Base-by-base conservation (phyloP, 2,329 filamentous ascomycete species). In the Fusarium brachygibbosum region DNA sequence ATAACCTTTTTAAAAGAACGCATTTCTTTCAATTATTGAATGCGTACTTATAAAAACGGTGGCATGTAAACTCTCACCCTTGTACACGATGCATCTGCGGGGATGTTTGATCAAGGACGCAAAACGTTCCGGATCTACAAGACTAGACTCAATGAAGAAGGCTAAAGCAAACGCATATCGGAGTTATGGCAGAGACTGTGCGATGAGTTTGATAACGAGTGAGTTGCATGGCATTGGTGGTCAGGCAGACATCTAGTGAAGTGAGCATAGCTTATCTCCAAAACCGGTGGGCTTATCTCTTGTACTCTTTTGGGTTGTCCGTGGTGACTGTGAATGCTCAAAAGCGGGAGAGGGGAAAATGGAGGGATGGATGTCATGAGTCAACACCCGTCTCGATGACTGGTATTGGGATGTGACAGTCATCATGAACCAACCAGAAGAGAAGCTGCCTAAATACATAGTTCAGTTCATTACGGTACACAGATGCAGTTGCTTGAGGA, bases 321-420 rank as follows among this genome's bases (percentile, higher is more conserved):
- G 23, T 13, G 16, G 41, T 48, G 16, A 54, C 48, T 57, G 49
- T 62, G 52, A 56, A 63, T 48, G 48, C 23, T 41, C 34, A 32
- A 45, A 28, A 45, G 28, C 28, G 32, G 34, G 55, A 52, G 58
- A 60, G 62, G 44, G 49, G 50, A 52, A 35, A 25, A 49, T 25
- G 28, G 66, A 49, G 40, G 31, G 25, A 44, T 55, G 31, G 25
- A 44, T 55, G 63, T 44, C 61, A 70, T 67, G 62, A 69, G 66
- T 67, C 66, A 70, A 70, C 35, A 59, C 40, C 57, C 34, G 28
- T 48, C 4, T 60, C 46, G 32, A 56, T 69, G 61, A 69, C 66
- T 67, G 46, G 51, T 53, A 23, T 44, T 46, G 53, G 34, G 35
- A 35, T 49, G 59, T 68, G 64, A 65, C 41, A 51, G 49, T 54